Base-by-base conservation (phyloP, 352 stramenopile genomes). In the Pythium brassicae region DNA sequence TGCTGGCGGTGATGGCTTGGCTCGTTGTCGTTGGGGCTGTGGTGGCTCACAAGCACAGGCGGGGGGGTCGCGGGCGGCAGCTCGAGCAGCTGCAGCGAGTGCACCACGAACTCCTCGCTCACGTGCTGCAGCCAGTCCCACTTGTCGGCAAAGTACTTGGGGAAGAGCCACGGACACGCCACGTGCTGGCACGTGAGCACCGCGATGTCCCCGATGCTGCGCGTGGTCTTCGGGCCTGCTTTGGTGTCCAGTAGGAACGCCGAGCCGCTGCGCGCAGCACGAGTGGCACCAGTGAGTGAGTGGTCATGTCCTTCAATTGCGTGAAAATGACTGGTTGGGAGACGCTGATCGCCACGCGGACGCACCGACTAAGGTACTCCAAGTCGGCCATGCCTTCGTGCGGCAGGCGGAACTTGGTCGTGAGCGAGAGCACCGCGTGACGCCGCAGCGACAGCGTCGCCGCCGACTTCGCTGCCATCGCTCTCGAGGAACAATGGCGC, bases 51-150 rank as follows among this genome's bases (percentile, higher is more conserved):
- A n/a, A n/a, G 19, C n/a, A 35, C 42, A 35, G 20, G 4, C 22
- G 17, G 39, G 19, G 14, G 26, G 8, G 53, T 50, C 14, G 49
- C 51, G 57, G 57, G 25, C 19, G 63, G 58, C 8, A 71, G 27
- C 20, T 74, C 74, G 40, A 89, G 70, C 34, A 92, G 47, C 53
- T 87, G 69, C 48, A 94, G 66, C 57, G 77, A 87, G 51, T 92
- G 77, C 34, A 73, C 66, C 40, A 92, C 74, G 34, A 87, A 86
- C 48, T 81, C 69, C 55, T 91, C 79, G 62, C 71, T 83, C 55
- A 94, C 81, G 63, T 86, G 77, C 65, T 94, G 79, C 50, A 94
- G 76, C 83, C 81, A 94, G 57, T 87, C 70, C 81, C 81, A 91
- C 60, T 83, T 88, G 51, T 88, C 68, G 12, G 57, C 27, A 57